Percentiles rank a stretch among this genome's conserved stretches.
These are phyloP conservation scores for Tolypocladium endophyticum DNA, from an alignment of 2,329 filamentous ascomycete species.

Conservation along the genomic window DNA sequence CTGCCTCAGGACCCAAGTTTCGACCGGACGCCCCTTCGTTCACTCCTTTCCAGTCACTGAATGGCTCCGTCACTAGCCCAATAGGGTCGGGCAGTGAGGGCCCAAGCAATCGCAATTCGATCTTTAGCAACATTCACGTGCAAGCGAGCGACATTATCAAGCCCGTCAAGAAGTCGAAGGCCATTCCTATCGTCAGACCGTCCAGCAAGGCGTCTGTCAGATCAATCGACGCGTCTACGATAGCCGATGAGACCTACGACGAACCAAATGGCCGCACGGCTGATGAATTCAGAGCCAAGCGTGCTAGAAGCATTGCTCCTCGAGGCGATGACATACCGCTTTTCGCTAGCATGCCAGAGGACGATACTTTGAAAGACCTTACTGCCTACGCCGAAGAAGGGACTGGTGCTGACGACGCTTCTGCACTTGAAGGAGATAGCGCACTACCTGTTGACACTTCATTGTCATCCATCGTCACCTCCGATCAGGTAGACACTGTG, in stretches of 20 bases:
- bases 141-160: conserved; percentile 52
- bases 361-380: conserved; percentile 5
- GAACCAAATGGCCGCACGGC: conserved; percentile 46
- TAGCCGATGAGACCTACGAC: conserved; percentile 14
- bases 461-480: conserved; percentile 41
- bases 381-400: conserved; percentile 12
- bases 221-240: conserved; percentile 9
- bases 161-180: conserved; percentile 64
- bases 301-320: conserved; percentile 52
- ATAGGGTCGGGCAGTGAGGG: conserved; percentile 33
- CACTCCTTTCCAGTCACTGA: conserved; percentile 46
- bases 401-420: conserved; percentile 15
- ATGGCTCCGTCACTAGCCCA: conserved; percentile 36
- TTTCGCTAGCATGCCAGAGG: conserved; percentile 51
- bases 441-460: conserved; percentile 36
- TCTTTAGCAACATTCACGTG: conserved; percentile 62
- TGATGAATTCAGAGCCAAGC: conserved; percentile 64
- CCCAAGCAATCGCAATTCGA: conserved; percentile 34
- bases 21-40: conserved; percentile 69
- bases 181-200: conserved; percentile 68
- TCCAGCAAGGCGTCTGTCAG: conserved; percentile 36
- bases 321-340: conserved; percentile 64
- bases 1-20: conserved; percentile 55
- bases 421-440: conserved; percentile 29
- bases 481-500: conserved; percentile 44